Percentiles rank a stretch among this genome's conserved stretches.
Conservation (phyloP, 257 asterid genomes). For the Lantana camara region DNA sequence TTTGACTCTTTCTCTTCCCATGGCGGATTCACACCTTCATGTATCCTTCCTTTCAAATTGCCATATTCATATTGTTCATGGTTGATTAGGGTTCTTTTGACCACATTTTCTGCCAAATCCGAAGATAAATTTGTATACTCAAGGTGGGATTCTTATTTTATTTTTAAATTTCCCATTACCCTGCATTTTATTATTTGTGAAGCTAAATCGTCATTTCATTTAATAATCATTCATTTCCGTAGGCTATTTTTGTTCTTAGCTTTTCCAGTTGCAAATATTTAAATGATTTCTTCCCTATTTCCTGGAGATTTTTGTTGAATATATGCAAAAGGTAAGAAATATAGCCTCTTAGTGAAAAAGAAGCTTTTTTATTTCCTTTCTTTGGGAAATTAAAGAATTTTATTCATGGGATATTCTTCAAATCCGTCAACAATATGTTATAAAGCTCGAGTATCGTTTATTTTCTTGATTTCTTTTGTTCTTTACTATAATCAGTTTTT, state of each 20-base stretch:
- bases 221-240: background rate
- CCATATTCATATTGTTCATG: constrained; percentile 1
- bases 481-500: background rate
- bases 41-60: constrained; percentile 27
- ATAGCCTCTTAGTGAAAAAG: background rate
- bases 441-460: constrained; percentile 3
- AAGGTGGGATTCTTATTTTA: constrained; percentile 23
- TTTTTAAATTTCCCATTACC: background rate
- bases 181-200: background rate
- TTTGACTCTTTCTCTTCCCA: constrained; percentile 41
- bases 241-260: background rate
- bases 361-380: too few relatives aligned
- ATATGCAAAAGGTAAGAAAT: background rate
- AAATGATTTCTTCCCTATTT: background rate
- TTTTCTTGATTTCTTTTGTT: constrained; percentile 6
- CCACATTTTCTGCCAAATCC: constrained; percentile 18
- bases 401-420: constrained; percentile 19
- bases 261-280: background rate
- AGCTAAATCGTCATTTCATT: background rate
- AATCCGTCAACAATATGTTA: constrained; percentile 10
- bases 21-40: constrained; percentile 43
- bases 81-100: constrained; percentile 2
- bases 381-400: background rate
- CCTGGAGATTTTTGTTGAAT: constrained; percentile 21
- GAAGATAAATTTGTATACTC: background rate